Evolutionary conservation across 116 monocot genomes (phyloP).

Genomic region (Cymodocea nodosa): DNA sequence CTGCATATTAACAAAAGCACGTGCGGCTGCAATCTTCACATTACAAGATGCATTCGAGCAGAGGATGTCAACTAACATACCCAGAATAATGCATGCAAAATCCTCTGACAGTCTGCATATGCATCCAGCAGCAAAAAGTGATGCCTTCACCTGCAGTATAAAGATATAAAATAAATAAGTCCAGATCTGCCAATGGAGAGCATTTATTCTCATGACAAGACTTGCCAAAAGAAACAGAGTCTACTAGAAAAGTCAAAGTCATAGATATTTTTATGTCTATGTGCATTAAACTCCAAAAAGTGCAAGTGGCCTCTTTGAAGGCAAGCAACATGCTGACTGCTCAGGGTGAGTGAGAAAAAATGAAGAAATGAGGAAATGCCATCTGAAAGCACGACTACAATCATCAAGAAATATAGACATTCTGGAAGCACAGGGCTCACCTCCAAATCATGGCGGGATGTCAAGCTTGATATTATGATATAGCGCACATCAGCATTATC

Average conservation of each 20-base stretch:
- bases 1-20: slow-evolving; percentile 51
- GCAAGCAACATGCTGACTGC: too few relatives aligned
- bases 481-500: slow-evolving; percentile 52
- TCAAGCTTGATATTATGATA: slow-evolving; percentile 51
- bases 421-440: slow-evolving; percentile 12
- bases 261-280: too few relatives aligned
- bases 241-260: too few relatives aligned
- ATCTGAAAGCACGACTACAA: too few relatives aligned
- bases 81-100: slow-evolving; percentile 52
- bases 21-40: slow-evolving; percentile 46
- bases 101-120: slow-evolving; percentile 68
- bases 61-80: slow-evolving; percentile 35
- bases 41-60: slow-evolving; percentile 19
- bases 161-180: not conserved
- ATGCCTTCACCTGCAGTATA: slow-evolving; percentile 55
- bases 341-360: not conserved
- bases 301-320: too few relatives aligned
- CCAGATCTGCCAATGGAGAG: not conserved
- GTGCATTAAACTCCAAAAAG: too few relatives aligned
- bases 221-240: not conserved
- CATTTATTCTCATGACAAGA: not conserved
- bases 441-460: slow-evolving; percentile 37
- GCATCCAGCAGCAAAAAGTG: slow-evolving; percentile 77
- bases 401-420: too few relatives aligned
- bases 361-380: too few relatives aligned